These are phyloP conservation scores for Pestalotiopsis sp. DNA, from an alignment of 2,329 filamentous ascomycete genomes.

Conservation along the genomic window DNA sequence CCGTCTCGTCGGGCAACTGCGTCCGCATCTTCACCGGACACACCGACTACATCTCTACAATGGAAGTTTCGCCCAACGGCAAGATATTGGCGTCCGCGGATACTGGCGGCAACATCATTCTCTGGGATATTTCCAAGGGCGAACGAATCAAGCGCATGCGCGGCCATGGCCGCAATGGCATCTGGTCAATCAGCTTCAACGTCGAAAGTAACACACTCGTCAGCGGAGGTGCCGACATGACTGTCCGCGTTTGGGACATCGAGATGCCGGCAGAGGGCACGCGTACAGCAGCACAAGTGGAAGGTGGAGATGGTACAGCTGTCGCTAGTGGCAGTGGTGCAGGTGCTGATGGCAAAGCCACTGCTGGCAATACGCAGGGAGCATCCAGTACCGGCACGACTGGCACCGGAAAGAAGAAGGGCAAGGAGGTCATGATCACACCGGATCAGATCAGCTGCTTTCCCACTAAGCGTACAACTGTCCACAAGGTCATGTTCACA, in stretches of 20 bases:
- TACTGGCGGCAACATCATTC: conserved; percentile 82
- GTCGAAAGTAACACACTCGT: conserved; percentile 90
- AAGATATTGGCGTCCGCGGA: conserved; percentile 92
- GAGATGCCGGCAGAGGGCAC: conserved; percentile 68
- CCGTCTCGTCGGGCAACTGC: conserved; percentile 82
- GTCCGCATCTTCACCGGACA: conserved; percentile 93
- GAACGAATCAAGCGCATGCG: conserved; percentile 88
- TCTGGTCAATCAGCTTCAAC: conserved; percentile 92
- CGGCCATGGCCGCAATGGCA: conserved; percentile 89
- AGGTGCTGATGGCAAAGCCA: conserved; percentile 42
- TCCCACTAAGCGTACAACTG: conserved; percentile 92
- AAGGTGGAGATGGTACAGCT: conserved; percentile 39
- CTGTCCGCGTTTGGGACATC: conserved; percentile 93
- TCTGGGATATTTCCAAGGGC: conserved; percentile 93
- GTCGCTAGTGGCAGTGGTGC: conserved; percentile 39
- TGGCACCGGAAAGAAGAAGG: conserved; percentile 66
- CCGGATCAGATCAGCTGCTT: conserved; percentile 95
- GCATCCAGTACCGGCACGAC: conserved; percentile 30
- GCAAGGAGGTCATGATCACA: conserved; percentile 86
- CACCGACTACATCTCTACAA: conserved; percentile 79
- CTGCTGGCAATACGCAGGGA: conserved; percentile 29
- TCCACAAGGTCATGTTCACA: conserved; percentile 92
- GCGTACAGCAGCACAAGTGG: conserved; percentile 37
- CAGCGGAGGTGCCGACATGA: conserved; percentile 88
- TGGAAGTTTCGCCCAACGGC: conserved; percentile 86